phyloP scores from a whole-genome alignment of 1,139 yeast genomes.

The Zygoascus hellenicus region DNA sequence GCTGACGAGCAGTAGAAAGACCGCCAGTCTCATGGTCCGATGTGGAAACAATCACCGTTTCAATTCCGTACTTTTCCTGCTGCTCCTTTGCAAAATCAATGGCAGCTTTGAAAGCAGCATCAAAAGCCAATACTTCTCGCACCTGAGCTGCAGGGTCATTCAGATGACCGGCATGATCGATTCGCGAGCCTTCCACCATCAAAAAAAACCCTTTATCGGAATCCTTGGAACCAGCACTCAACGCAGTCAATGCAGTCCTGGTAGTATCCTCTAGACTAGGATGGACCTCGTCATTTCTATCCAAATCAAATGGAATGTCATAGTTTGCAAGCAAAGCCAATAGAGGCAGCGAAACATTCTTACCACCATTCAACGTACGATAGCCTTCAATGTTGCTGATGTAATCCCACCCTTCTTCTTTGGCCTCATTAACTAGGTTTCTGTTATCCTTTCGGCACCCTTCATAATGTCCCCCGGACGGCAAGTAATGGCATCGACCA shows the following conservation, averaged over 20 bases:
- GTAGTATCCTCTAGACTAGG: constrained; percentile 78
- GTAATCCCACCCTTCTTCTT: constrained; percentile 57
- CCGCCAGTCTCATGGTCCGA: constrained; percentile 95
- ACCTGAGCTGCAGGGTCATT: constrained; percentile 89
- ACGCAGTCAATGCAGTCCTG: constrained; percentile 58
- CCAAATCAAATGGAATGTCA: constrained; percentile 78
- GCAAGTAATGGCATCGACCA: constrained; percentile 71
- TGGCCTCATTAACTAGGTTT: constrained; percentile 58
- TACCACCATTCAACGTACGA: constrained; percentile 50
- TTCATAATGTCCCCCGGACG: constrained; percentile 40
- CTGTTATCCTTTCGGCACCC: constrained; percentile 68
- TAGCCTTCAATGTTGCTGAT: constrained; percentile 53
- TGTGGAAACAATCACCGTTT: constrained; percentile 69
- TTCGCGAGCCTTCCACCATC: constrained; percentile 79
- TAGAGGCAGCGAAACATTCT: constrained; percentile 61
- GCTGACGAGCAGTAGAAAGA: constrained; percentile 67
- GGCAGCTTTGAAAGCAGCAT: constrained; percentile 66
- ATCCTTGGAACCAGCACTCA: constrained; percentile 53
- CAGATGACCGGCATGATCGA: constrained; percentile 87
- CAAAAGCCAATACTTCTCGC: constrained; percentile 69
- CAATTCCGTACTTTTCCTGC: constrained; percentile 40
- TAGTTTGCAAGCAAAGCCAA: constrained; percentile 62
- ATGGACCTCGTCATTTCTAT: constrained; percentile 50
- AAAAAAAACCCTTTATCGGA: constrained; percentile 75
- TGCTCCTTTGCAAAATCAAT: constrained; percentile 56